Evolutionary conservation across 2,329 filamentous ascomycete genomes (phyloP).

Genomic region (Xylaria sp.): DNA sequence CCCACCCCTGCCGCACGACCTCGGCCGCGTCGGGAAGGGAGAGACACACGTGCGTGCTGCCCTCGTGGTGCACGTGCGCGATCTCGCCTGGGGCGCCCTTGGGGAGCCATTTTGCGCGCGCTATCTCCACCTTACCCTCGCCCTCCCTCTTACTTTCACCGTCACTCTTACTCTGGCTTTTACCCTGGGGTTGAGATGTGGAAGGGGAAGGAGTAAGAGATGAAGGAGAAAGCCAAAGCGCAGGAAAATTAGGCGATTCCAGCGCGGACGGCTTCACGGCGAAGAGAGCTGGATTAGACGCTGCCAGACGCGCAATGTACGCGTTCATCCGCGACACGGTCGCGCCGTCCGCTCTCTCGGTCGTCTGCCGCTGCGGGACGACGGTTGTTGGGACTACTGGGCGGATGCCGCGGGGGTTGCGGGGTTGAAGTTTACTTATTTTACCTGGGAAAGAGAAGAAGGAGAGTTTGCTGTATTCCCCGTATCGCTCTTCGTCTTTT

Average conservation of each 20-base stretch:
- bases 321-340: constrained; percentile 42
- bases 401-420: constrained; percentile 35
- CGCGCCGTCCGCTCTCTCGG: constrained; percentile 36
- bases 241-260: constrained; percentile 49
- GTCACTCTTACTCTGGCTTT: not conserved
- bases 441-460: not conserved
- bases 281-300: constrained; percentile 48
- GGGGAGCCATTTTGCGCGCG: constrained; percentile 34
- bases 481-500: constrained; percentile 26
- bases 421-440: not conserved
- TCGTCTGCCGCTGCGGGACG: constrained; percentile 55
- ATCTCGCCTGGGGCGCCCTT: constrained; percentile 48
- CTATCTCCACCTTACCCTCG: not conserved
- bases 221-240: constrained; percentile 44
- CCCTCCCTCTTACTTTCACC: too few species aligned
- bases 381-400: constrained; percentile 52
- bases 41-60: constrained; percentile 54
- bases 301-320: constrained; percentile 43
- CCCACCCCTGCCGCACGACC: constrained; percentile 54
- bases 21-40: constrained; percentile 53
- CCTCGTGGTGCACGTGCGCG: constrained; percentile 54
- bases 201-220: not conserved
- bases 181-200: too few species aligned
- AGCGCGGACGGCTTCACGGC: constrained; percentile 46
- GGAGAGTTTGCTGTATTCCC: not conserved